phyloP scores from a whole-genome alignment of 164 flowering plant genomes.

The Annona cherimola region DNA sequence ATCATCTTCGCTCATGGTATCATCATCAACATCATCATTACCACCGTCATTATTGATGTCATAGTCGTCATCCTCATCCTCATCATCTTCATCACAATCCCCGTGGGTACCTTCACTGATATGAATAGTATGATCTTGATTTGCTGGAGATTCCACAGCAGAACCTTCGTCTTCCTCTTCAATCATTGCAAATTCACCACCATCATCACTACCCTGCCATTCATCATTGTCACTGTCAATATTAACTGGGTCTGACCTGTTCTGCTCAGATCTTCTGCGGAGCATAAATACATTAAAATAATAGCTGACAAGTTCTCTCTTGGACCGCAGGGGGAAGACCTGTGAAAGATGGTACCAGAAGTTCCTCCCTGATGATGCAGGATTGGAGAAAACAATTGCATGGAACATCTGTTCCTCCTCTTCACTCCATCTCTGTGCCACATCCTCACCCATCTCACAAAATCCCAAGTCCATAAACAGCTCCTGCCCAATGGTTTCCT shows the following conservation, averaged over 20 bases:
- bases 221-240: conserved; percentile 77
- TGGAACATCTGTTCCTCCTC: conserved; percentile 60
- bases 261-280: conserved; percentile 59
- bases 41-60: too few species aligned
- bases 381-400: conserved; percentile 51
- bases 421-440: conserved; percentile 53
- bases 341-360: conserved; percentile 50
- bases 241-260: conserved; percentile 36
- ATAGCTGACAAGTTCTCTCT: conserved; percentile 60
- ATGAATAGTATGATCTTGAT: conserved; percentile 12
- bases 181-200: conserved; percentile 23
- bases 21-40: conserved; percentile 18
- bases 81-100: conserved; percentile 8
- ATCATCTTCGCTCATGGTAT: conserved; percentile 17
- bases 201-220: conserved; percentile 38
- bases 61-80: too few species aligned
- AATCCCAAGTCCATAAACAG: conserved; percentile 54
- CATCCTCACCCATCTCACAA: conserved; percentile 64
- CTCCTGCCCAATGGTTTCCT: conserved; percentile 36
- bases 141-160: conserved; percentile 33
- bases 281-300: conserved; percentile 84
- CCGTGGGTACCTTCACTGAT: not conserved
- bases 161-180: conserved; percentile 43
- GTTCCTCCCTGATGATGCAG: conserved; percentile 43
- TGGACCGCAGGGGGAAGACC: conserved; percentile 45